phyloP scores from a whole-genome alignment of 1,284 basidiomycete genomes.

The Fomitopsis pinicola region DNA sequence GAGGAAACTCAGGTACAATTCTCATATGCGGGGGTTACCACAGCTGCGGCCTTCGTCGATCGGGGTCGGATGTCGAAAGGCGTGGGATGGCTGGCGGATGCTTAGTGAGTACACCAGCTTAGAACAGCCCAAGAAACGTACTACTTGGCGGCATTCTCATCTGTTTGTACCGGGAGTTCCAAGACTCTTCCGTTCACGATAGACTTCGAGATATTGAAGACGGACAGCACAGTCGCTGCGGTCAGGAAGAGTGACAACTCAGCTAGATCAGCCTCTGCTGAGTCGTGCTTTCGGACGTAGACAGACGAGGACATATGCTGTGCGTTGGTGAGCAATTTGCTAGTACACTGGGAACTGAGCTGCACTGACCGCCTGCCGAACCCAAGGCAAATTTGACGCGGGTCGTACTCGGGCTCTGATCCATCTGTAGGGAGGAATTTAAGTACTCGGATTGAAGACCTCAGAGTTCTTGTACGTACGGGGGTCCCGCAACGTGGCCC shows the following conservation, averaged over 20 bases:
- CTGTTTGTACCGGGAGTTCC: conserved; percentile 17
- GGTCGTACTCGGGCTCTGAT: conserved; percentile 17
- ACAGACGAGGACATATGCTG: conserved; percentile 18
- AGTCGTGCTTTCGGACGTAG: not conserved
- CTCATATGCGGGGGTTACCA: conserved; percentile 5
- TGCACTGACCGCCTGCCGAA: conserved; percentile 23
- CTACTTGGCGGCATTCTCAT: conserved; percentile 18
- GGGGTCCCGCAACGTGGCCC: conserved; percentile 27
- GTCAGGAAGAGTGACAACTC: conserved; percentile 27
- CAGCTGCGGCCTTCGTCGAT: conserved; percentile 15
- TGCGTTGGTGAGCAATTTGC: not conserved
- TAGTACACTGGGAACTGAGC: too few species aligned
- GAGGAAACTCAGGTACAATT: not conserved
- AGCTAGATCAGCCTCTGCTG: conserved; percentile 14
- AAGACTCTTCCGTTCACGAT: conserved; percentile 16
- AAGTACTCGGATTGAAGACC: conserved; percentile 23
- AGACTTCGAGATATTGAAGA: conserved; percentile 27
- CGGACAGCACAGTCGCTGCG: conserved; percentile 25
- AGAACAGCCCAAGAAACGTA: not conserved
- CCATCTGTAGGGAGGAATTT: conserved; percentile 17
- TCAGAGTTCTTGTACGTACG: conserved; percentile 23
- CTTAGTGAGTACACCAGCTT: not conserved
- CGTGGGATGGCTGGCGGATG: conserved; percentile 19
- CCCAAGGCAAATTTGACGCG: conserved; percentile 22
- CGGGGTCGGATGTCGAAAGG: conserved; percentile 28